Conservation (phyloP, 2,329 filamentous ascomycete species). For the Fusarium domesticum region DNA sequence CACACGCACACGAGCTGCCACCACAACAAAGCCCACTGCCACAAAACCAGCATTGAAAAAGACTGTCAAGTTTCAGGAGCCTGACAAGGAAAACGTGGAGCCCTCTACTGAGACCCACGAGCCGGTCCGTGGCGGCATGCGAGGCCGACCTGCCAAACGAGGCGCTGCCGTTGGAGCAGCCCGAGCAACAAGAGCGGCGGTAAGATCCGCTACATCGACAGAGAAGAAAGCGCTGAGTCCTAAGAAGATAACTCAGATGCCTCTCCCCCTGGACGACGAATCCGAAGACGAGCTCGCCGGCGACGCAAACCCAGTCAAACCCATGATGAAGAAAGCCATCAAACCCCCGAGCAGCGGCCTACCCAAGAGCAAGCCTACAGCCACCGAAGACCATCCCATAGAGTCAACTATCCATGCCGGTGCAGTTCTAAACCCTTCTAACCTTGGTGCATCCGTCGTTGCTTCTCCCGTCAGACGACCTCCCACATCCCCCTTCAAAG, state of each 20-base stretch:
- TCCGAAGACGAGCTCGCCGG: conserved; percentile 61
- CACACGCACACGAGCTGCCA: conserved; percentile 27
- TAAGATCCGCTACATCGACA: conserved; percentile 32
- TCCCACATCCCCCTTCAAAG: conserved; percentile 52
- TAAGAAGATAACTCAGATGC: conserved; percentile 62
- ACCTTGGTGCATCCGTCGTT: conserved; percentile 40
- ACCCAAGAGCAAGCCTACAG: conserved; percentile 10
- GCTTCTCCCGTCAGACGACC: conserved; percentile 56
- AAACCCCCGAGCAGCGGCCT: conserved; percentile 40
- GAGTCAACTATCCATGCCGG: conserved; percentile 31
- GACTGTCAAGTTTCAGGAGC: conserved; percentile 61
- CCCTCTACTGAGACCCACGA: conserved; percentile 41
- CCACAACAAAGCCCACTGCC: conserved; percentile 40
- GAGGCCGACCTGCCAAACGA: conserved; percentile 45
- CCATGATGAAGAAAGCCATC: conserved; percentile 54
- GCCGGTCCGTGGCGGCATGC: conserved; percentile 36
- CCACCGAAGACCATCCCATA: conserved; percentile 11
- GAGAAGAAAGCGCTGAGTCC: conserved; percentile 57
- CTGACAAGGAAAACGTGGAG: conserved; percentile 61
- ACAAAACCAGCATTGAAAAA: conserved; percentile 52
- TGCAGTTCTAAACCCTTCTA: conserved; percentile 34
- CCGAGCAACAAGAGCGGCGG: conserved; percentile 36
- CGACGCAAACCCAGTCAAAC: conserved; percentile 49
- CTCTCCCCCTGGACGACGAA: conserved; percentile 44
- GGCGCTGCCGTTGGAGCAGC: conserved; percentile 29